A percentile compares a stretch with the other conserved stretches of the same genome.
These are phyloP conservation scores for Ophiocordyceps unilateralis DNA, from an alignment of 2,329 filamentous ascomycete genomes.

Conservation along the genomic window DNA sequence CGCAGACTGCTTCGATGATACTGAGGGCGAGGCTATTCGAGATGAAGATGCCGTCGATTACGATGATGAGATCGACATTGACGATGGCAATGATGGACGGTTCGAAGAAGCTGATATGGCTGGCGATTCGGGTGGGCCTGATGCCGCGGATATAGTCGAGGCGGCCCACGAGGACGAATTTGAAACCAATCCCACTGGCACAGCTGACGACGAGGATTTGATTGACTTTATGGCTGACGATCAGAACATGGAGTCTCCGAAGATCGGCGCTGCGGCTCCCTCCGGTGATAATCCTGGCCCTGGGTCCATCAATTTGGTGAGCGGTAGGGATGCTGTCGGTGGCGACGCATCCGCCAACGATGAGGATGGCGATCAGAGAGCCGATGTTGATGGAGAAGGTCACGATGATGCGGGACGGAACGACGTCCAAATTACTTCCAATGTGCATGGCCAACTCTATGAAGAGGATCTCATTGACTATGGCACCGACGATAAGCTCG, in stretches of 20 bases:
- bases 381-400: background rate
- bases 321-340: background rate
- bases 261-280: background rate
- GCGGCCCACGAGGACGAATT: background rate
- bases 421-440: background rate
- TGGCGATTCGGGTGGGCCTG: background rate
- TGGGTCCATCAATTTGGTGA: too few relatives aligned
- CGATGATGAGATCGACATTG: background rate
- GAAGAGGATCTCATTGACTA: conserved; percentile 1
- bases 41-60: background rate
- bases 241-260: background rate
- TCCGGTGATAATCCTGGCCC: background rate
- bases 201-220: background rate
- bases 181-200: background rate
- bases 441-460: background rate
- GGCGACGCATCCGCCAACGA: background rate
- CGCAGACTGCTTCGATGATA: background rate
- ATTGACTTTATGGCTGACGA: background rate
- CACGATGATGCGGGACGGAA: background rate
- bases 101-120: background rate
- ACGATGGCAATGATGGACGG: background rate
- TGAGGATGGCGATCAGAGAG: background rate
- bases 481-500: background rate
- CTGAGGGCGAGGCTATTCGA: background rate
- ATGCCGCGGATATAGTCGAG: background rate